Evolutionary conservation across 2,329 filamentous ascomycete species (phyloP).

Genomic region (Zasmidium cellare): DNA sequence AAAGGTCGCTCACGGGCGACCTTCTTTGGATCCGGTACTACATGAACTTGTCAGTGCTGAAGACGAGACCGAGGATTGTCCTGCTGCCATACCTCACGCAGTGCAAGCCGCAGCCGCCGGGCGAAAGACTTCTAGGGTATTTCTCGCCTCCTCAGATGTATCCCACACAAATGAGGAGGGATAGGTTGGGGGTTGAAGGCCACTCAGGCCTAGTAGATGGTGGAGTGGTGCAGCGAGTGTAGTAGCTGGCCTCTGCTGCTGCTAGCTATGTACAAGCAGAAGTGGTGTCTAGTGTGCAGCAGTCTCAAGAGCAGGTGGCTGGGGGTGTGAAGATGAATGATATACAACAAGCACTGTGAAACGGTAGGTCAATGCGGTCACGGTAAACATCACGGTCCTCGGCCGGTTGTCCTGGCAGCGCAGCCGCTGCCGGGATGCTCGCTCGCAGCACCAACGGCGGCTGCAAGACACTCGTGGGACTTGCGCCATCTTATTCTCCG

Average conservation of each 20-base stretch:
- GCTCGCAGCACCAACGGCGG: not conserved
- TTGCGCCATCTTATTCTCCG: not conserved
- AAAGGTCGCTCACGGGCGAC: slow-evolving; percentile 10
- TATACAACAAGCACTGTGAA: not conserved
- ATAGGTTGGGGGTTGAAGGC: slow-evolving; percentile 9
- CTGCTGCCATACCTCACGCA: slow-evolving; percentile 68
- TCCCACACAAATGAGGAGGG: slow-evolving; percentile 21
- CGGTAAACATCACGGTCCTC: not conserved
- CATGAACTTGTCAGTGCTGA: slow-evolving; percentile 14
- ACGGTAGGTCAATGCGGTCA: not conserved
- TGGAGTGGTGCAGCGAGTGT: slow-evolving; percentile 4
- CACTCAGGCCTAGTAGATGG: slow-evolving; percentile 11
- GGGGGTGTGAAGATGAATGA: slow-evolving; percentile 3
- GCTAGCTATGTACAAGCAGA: slow-evolving; percentile 12
- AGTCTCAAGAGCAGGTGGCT: slow-evolving; percentile 3
- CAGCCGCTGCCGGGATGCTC: not conserved
- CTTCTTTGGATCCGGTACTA: slow-evolving; percentile 30
- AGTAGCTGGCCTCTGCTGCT: slow-evolving; percentile 11
- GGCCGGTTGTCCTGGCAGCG: not conserved
- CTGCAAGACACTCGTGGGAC: not conserved
- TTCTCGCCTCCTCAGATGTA: slow-evolving; percentile 21
- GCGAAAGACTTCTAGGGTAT: slow-evolving; percentile 41
- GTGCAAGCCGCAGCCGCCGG: slow-evolving; percentile 78
- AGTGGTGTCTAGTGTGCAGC: slow-evolving; percentile 4
- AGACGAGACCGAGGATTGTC: not conserved